phyloP scores from a whole-genome alignment of 1,139 yeast genomes.

The Blastobotrys aristatus region DNA sequence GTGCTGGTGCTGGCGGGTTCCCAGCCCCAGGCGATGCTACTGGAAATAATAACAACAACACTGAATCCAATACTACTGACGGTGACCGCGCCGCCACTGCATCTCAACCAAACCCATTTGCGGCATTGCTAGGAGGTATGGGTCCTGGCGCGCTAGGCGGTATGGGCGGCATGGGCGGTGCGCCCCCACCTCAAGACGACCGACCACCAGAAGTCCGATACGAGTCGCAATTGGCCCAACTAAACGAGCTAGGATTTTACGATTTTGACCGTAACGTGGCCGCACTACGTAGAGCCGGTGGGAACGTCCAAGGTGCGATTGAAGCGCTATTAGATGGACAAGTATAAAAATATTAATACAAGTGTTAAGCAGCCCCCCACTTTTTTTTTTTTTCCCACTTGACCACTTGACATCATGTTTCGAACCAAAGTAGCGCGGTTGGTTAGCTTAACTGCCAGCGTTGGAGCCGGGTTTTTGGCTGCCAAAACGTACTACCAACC shows the following conservation, averaged over 20 bases:
- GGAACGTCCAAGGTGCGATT: slow-evolving; percentile 94
- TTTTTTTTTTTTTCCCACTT: background rate
- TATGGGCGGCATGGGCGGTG: slow-evolving; percentile 23
- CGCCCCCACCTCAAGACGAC: slow-evolving; percentile 44
- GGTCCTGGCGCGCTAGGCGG: slow-evolving; percentile 15
- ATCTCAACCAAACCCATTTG: slow-evolving; percentile 24
- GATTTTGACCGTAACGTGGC: slow-evolving; percentile 89
- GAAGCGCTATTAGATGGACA: slow-evolving; percentile 71
- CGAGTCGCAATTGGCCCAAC: slow-evolving; percentile 82
- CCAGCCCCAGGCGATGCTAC: slow-evolving; percentile 49
- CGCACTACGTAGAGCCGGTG: slow-evolving; percentile 92
- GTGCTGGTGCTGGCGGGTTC: slow-evolving; percentile 33
- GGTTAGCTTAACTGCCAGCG: background rate
- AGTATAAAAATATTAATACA: slow-evolving; percentile 23
- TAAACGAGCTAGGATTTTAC: slow-evolving; percentile 93
- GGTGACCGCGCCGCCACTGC: slow-evolving; percentile 18
- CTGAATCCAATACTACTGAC: background rate
- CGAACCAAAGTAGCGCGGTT: background rate
- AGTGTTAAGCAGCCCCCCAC: background rate
- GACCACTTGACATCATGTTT: background rate
- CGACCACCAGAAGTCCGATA: slow-evolving; percentile 96
- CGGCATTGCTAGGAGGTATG: slow-evolving; percentile 19
- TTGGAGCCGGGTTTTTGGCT: background rate
- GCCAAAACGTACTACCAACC: no score
- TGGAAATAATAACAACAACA: slow-evolving; percentile 20